Base-by-base conservation (phyloP, 1,284 basidiomycete species). In the Chiua sp. region DNA sequence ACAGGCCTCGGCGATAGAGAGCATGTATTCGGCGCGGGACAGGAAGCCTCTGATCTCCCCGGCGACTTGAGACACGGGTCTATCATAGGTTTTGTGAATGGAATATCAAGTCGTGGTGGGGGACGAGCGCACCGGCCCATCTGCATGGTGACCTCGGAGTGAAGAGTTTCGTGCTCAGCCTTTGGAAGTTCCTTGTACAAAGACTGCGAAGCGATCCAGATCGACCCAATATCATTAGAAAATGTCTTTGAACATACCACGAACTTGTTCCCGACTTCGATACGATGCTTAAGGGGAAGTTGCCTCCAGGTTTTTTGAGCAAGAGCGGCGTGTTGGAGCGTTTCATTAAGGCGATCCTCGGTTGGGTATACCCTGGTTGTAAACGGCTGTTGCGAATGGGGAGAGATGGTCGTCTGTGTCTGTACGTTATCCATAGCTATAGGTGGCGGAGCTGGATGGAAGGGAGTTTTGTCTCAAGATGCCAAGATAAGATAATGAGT, bases 21-120 rank as follows among this genome's bases (percentile, higher is more conserved):
- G 81, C 82, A 98, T 87, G 74, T 96, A 93, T 51, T 86, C 80
- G 13, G 93, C 91, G 47, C 96, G 87, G 58, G 92, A 91, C 28
- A 96, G 74, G 42, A 92, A 88, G 2, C 94, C 94, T 51, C 83
- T 82, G 53, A 97, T 80, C 76, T 98, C 96, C 10, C 93, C 92
- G 35, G 86, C 77, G 47, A 81, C 80, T 73, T 94, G 92, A 0
- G 86, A 84, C 46, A 94, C 82, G 1, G 95, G 95, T 52, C 95
- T 94, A 63, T 26, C 47, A 39, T n/a, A 35, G 33, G 32, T 22
- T 15, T 3, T 35, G 53, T 58, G 58, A 62, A 47, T 26, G 8
- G 39, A 3, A 52, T 57, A 15, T 26, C 26, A 26, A 26, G 26
- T 35, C 30, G 33, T 4, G 8, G 32, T 30, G 61, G 35, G 16